Evolutionary conservation across 1,284 basidiomycete genomes (phyloP), one percentile per base, ranked within the genome.

Genomic region (Garcileccinum viscosum): DNA sequence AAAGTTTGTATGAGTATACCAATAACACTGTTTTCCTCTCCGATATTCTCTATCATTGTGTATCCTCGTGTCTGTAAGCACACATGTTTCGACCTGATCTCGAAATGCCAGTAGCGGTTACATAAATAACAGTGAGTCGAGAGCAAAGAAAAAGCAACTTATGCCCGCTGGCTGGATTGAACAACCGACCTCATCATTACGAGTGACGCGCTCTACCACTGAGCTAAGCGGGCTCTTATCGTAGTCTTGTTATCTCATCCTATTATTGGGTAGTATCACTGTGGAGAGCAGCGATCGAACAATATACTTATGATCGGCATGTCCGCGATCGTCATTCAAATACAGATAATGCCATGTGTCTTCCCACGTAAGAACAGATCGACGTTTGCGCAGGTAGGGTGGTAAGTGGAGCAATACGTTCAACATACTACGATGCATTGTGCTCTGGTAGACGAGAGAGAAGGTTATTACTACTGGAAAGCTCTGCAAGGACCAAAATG

Each of bases 141-240:
- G 53, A 37, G 14, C 24, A 9, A 38, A 37, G 15, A 37, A 19
- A 32, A 50, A 24, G 32, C 64, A 69, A 66, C 66, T 8, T 0
- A 11, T 76, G 75, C 76, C 76, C 75, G 64, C 75, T 76, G 75
- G 82, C 82, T 83, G 82, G 80, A 82, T 83, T 82, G 82, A 84
- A 83, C 82, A 83, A 82, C 80, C 81, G 82, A 82, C 82, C 81
- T 83, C 81, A 83, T 76, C 82, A 83, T 76, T 81, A 83, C 82
- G 77, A 86, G 85, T 86, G 84, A 80, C 81, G 83, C 84, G 84
- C 85, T 85, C 84, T 86, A 84, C 84, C 83, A 84, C 85, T 86
- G 85, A 76, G 75, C 75, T 76, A 77, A 77, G 67, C 76, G 76
- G 76, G 75, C 74, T 22, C 27, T 33, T 33, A 6, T 4, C 14